phyloP scores from a whole-genome alignment of 2,329 filamentous ascomycete species.

The Torrubiella hemipterigena region DNA sequence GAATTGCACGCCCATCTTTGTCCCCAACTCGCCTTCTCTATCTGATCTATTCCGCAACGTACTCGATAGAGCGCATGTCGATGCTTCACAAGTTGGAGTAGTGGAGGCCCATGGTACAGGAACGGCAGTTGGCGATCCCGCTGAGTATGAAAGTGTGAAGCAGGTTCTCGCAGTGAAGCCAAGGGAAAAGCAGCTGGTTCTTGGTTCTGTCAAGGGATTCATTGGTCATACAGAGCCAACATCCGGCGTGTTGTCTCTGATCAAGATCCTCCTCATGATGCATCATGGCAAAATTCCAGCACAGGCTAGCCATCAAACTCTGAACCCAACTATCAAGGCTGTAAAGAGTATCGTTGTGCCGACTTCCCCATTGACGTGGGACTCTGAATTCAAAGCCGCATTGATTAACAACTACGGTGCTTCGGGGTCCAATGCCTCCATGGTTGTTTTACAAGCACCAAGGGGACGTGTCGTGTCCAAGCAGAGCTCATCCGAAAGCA shows the following conservation, averaged over 20 bases:
- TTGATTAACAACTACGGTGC: conserved; percentile 25
- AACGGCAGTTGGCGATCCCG: not conserved
- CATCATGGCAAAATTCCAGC: conserved; percentile 2
- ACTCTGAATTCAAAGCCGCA: conserved; percentile 8
- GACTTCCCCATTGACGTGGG: conserved; percentile 12
- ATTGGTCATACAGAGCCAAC: not conserved
- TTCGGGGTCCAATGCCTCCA: conserved; percentile 12
- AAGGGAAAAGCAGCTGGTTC: too few relatives aligned
- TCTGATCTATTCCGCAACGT: not conserved
- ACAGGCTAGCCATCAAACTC: conserved; percentile 20
- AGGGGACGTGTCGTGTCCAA: not conserved
- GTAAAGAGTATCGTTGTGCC: conserved; percentile 9
- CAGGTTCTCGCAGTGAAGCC: too few relatives aligned
- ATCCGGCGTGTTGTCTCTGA: conserved; percentile 19
- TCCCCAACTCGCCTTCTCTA: not conserved
- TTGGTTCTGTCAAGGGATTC: not conserved
- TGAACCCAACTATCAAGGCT: conserved; percentile 14
- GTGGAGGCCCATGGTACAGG: not conserved
- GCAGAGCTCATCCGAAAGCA: not conserved
- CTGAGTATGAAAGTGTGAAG: not conserved
- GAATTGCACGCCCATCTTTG: conserved; percentile 16
- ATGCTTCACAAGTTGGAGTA: not conserved
- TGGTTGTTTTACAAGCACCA: conserved; percentile 12
- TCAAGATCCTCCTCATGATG: not conserved
- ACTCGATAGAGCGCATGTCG: not conserved